Conservation (phyloP, 2,329 filamentous ascomycete species). For the Trichoderma atrobrunneum region DNA sequence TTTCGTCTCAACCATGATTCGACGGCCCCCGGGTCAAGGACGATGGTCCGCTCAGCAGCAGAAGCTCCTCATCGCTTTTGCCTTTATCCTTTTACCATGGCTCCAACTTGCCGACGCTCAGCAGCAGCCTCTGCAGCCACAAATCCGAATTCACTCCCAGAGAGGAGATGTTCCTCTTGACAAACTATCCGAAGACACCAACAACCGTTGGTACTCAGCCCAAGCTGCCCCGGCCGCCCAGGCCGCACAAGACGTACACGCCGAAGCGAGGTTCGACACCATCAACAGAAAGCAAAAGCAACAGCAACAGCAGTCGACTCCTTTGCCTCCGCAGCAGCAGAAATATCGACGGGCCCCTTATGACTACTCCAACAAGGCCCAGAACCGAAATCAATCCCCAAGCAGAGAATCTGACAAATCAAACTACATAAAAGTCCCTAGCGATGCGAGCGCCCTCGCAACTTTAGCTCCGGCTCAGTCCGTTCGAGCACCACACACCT, state of each 20-base stretch:
- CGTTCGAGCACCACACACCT: slow-evolving; percentile 87
- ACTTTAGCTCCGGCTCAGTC: slow-evolving; percentile 94
- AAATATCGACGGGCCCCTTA: slow-evolving; percentile 18
- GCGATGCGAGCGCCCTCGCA: slow-evolving; percentile 92
- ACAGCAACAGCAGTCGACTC: slow-evolving; percentile 17
- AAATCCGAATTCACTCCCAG: slow-evolving; percentile 5
- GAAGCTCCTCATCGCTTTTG: slow-evolving; percentile 53
- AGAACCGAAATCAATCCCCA: slow-evolving; percentile 32
- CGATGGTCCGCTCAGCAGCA: slow-evolving; percentile 47
- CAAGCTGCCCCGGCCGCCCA: slow-evolving; percentile 18
- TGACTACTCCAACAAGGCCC: slow-evolving; percentile 17
- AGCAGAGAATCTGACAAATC: slow-evolving; percentile 33
- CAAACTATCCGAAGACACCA: slow-evolving; percentile 29
- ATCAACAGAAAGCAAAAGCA: slow-evolving; percentile 28
- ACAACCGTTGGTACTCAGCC: slow-evolving; percentile 31
- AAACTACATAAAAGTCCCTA: slow-evolving; percentile 39
- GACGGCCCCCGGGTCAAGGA: slow-evolving; percentile 61
- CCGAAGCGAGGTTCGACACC: slow-evolving; percentile 28
- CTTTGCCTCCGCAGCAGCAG: slow-evolving; percentile 22
- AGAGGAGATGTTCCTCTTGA: slow-evolving; percentile 26
- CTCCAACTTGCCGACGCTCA: slow-evolving; percentile 58
- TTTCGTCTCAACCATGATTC: slow-evolving; percentile 49
- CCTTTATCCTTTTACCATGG: slow-evolving; percentile 56
- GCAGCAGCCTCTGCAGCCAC: slow-evolving; percentile 53
- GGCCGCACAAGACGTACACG: slow-evolving; percentile 27